A percentile compares a stretch with the other conserved stretches of the same genome.
Evolutionary conservation across 2,329 filamentous ascomycete genomes (phyloP).

Genomic region (Colletotrichum magnum): DNA sequence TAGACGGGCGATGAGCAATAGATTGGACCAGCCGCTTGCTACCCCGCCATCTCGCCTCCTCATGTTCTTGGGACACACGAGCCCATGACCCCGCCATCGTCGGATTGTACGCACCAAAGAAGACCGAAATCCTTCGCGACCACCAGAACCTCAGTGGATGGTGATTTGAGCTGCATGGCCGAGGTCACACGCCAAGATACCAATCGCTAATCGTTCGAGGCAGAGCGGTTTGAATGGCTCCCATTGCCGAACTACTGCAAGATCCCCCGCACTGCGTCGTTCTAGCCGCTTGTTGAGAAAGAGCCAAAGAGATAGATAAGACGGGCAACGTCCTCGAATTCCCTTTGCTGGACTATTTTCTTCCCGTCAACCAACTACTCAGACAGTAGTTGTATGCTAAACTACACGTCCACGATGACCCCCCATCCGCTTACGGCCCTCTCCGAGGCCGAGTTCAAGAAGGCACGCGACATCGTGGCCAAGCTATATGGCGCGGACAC

Average conservation of each 20-base stretch:
- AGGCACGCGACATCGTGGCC: constrained; percentile 61
- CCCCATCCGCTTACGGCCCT: constrained; percentile 66
- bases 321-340: neutral
- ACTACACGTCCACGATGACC: constrained; percentile 25
- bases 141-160: neutral
- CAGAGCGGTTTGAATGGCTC: constrained; percentile 13
- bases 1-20: neutral
- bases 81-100: constrained; percentile 18
- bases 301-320: constrained; percentile 31
- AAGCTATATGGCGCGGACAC: constrained; percentile 45
- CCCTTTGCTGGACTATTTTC: neutral
- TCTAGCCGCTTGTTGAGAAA: neutral
- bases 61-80: neutral
- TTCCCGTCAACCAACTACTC: neutral
- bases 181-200: constrained; percentile 6
- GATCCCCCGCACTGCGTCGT: constrained; percentile 25
- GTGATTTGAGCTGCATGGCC: neutral
- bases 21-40: constrained; percentile 6
- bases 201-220: neutral
- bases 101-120: neutral
- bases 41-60: constrained; percentile 19
- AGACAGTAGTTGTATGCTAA: too few relatives aligned
- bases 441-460: constrained; percentile 62
- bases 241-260: constrained; percentile 23
- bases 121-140: neutral